Conservation (phyloP, 2,329 filamentous ascomycete genomes). For the Lomentospora prolificans region DNA sequence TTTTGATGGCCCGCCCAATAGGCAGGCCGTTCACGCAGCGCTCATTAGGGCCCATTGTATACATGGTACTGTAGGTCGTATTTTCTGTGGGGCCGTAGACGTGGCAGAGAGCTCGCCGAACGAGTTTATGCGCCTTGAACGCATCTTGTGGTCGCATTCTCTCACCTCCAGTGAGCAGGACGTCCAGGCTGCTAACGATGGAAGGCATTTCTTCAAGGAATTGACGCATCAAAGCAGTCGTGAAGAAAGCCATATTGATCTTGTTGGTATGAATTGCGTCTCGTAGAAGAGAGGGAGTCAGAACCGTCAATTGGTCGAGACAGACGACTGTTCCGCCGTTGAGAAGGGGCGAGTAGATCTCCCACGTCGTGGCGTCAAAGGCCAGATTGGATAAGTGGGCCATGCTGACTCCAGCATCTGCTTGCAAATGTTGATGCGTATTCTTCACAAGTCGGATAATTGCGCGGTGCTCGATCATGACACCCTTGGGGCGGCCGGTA, state of each 20-base stretch:
- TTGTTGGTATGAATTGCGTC: slow-evolving; percentile 4
- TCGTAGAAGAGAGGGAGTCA: slow-evolving; percentile 11
- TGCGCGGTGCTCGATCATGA: slow-evolving; percentile 21
- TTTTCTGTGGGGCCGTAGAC: slow-evolving; percentile 6
- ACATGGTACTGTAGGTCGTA: not conserved
- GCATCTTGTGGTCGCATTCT: not conserved
- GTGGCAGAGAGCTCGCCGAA: not conserved
- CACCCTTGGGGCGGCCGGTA: slow-evolving; percentile 39
- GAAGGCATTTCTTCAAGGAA: not conserved
- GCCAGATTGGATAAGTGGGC: slow-evolving; percentile 14
- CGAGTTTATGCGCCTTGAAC: not conserved
- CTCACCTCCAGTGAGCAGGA: not conserved
- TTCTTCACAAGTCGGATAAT: slow-evolving; percentile 11
- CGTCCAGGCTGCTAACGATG: not conserved
- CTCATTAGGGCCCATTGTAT: not conserved
- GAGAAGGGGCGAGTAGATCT: slow-evolving; percentile 14
- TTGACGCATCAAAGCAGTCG: not conserved
- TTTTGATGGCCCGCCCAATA: slow-evolving; percentile 12
- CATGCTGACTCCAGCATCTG: not conserved
- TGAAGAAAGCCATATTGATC: not conserved
- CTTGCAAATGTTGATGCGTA: slow-evolving; percentile 3
- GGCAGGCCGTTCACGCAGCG: slow-evolving; percentile 10
- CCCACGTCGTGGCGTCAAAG: slow-evolving; percentile 14
- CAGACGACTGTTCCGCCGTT: slow-evolving; percentile 15
- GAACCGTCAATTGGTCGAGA: slow-evolving; percentile 11